A percentile compares a stretch with the other conserved stretches of the same genome.
Evolutionary conservation across 768 basidiomycete genomes (phyloP).

Genomic region (Chalciporus sphaerocephalus): DNA sequence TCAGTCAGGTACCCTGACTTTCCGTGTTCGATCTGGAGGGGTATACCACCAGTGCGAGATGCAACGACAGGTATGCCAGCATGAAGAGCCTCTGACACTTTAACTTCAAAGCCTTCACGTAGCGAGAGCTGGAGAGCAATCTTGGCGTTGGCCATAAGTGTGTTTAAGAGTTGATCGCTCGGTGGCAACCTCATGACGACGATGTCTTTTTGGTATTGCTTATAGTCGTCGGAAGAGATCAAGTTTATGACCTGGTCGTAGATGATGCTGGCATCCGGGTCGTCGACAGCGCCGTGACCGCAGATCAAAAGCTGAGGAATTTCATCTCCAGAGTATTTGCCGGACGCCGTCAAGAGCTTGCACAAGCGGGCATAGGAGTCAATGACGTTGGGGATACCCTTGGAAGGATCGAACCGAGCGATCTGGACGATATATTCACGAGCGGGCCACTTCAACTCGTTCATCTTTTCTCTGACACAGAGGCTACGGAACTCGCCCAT

Average conservation of each 20-base stretch:
- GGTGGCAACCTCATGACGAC: conserved; percentile 78
- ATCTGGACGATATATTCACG: conserved; percentile 88
- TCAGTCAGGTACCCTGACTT: conserved; percentile 84
- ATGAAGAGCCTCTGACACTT: conserved; percentile 93
- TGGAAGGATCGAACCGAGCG: conserved; percentile 90
- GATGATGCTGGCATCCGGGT: conserved; percentile 91
- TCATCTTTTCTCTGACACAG: conserved; percentile 77
- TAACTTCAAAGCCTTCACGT: conserved; percentile 96
- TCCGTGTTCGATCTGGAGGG: conserved; percentile 84
- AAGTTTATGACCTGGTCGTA: conserved; percentile 73
- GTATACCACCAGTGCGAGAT: conserved; percentile 85
- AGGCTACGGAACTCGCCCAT: conserved; percentile 83
- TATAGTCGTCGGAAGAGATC: conserved; percentile 50
- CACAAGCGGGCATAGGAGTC: conserved; percentile 87
- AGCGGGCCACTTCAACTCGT: conserved; percentile 69
- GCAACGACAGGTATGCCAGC: conserved; percentile 85
- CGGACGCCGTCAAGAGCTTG: conserved; percentile 48
- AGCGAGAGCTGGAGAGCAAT: conserved; percentile 89
- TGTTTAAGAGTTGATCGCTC: conserved; percentile 83
- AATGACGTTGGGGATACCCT: conserved; percentile 80
- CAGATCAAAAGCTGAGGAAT: conserved; percentile 76
- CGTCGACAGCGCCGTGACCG: conserved; percentile 92
- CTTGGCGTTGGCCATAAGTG: conserved; percentile 83
- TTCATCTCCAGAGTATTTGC: conserved; percentile 44
- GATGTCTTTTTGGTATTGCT: conserved; percentile 55